Conservation (phyloP, 139 green algal species). For the Coccomyxa sp. region DNA sequence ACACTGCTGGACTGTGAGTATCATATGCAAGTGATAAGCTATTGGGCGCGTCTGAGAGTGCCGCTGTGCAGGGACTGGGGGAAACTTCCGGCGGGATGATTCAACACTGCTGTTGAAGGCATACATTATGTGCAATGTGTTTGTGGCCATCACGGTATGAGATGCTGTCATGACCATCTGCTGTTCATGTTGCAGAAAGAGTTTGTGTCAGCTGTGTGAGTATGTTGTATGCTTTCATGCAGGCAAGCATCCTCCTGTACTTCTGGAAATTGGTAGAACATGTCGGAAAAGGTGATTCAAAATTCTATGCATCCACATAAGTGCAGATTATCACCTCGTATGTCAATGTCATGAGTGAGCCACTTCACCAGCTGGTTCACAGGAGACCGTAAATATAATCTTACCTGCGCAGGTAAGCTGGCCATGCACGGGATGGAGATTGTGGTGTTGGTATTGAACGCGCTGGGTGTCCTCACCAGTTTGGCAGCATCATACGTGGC, state of each 20-base stretch:
- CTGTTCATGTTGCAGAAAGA: neutral
- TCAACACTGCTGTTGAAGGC: neutral
- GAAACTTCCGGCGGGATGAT: neutral
- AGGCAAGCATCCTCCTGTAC: neutral
- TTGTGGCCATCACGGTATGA: neutral
- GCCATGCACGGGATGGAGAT: neutral
- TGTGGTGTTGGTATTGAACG: neutral
- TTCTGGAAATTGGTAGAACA: neutral
- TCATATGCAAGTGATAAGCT: neutral
- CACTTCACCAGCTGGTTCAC: too few species aligned
- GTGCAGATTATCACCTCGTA: too few species aligned
- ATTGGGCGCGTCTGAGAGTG: neutral
- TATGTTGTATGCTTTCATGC: neutral
- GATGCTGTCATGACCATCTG: neutral
- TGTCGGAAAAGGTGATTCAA: too few species aligned
- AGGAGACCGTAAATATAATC: neutral
- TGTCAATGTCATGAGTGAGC: too few species aligned
- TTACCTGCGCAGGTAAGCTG: neutral
- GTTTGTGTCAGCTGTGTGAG: neutral
- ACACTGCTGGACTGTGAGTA: too few species aligned
- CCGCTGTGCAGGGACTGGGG: neutral
- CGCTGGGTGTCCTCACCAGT: neutral
- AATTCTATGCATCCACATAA: too few species aligned
- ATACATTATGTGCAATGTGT: neutral
- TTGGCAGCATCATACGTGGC: neutral